Evolutionary conservation across 202 grass and related monocot genomes (phyloP).

Genomic region (Thinopyrum obtusiflorum): DNA sequence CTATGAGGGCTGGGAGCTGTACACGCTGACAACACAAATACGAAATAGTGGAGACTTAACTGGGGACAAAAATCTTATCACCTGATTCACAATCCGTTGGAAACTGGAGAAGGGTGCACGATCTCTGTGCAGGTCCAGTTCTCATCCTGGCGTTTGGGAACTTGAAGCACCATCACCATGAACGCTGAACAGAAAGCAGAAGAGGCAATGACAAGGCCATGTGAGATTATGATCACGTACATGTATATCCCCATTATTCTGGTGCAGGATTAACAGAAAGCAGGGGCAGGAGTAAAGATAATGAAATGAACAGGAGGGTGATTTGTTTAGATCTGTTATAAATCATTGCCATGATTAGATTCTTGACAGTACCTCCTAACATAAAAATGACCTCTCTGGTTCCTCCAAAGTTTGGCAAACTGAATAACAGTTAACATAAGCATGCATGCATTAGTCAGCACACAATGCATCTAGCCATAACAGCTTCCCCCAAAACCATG

Average conservation of each 20-base stretch:
- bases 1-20: background rate
- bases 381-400: slow-evolving; percentile 41
- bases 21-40: background rate
- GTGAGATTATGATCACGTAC: slow-evolving; percentile 42
- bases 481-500: slow-evolving; percentile 35
- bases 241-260: slow-evolving; percentile 10
- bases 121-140: slow-evolving; percentile 41
- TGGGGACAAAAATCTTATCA: slow-evolving; percentile 32
- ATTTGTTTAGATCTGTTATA: slow-evolving; percentile 26
- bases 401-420: slow-evolving; percentile 54
- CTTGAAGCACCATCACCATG: slow-evolving; percentile 49
- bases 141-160: slow-evolving; percentile 49
- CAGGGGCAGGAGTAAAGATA: background rate
- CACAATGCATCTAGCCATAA: slow-evolving; percentile 38
- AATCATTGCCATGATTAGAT: slow-evolving; percentile 27
- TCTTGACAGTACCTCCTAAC: slow-evolving; percentile 27
- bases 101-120: slow-evolving; percentile 28
- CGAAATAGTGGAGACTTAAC: background rate
- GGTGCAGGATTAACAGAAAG: slow-evolving; percentile 17
- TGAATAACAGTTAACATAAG: slow-evolving; percentile 43
- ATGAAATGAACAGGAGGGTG: slow-evolving; percentile 13
- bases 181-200: slow-evolving; percentile 34
- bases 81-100: slow-evolving; percentile 40
- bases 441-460: slow-evolving; percentile 50
- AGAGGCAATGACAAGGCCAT: slow-evolving; percentile 26